Conservation (phyloP, 257 asterid species). For the Mentha longifolia region DNA sequence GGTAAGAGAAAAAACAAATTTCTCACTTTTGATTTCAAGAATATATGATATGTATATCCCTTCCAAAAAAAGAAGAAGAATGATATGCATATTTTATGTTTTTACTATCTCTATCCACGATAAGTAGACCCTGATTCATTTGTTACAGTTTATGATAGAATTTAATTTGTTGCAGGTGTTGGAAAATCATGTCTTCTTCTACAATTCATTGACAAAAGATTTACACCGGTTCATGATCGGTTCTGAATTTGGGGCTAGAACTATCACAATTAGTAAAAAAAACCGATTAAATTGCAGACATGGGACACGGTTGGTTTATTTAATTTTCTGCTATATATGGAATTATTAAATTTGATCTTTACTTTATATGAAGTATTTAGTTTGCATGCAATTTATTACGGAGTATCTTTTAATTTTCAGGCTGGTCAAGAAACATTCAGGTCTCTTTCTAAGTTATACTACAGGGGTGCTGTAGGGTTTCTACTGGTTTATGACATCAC, state of each 20-base stretch:
- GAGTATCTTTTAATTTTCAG: slow-evolving; percentile 35
- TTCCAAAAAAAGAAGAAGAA: too few relatives aligned
- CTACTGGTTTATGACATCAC: slow-evolving; percentile 90
- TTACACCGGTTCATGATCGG: slow-evolving; percentile 89
- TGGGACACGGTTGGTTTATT: slow-evolving; percentile 72
- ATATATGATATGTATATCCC: too few relatives aligned
- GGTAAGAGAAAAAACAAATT: background rate
- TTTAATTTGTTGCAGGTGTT: slow-evolving; percentile 54
- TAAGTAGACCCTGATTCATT: too few relatives aligned
- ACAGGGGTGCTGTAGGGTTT: slow-evolving; percentile 88
- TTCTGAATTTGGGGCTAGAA: slow-evolving; percentile 77
- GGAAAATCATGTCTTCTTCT: slow-evolving; percentile 86
- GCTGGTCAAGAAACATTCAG: slow-evolving; percentile 93
- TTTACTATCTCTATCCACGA: too few relatives aligned
- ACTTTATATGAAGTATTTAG: too few relatives aligned
- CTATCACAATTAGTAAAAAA: slow-evolving; percentile 71
- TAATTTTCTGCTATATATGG: background rate
- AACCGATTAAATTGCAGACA: slow-evolving; percentile 74
- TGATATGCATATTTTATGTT: too few relatives aligned
- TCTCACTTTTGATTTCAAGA: too few relatives aligned
- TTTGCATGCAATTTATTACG: too few relatives aligned
- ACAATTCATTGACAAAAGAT: slow-evolving; percentile 83
- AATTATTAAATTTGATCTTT: background rate
- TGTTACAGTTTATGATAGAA: too few relatives aligned
- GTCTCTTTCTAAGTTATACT: slow-evolving; percentile 79